Evolutionary conservation across 148 eudicot species (phyloP).

Genomic region (Polygonum aviculare): DNA sequence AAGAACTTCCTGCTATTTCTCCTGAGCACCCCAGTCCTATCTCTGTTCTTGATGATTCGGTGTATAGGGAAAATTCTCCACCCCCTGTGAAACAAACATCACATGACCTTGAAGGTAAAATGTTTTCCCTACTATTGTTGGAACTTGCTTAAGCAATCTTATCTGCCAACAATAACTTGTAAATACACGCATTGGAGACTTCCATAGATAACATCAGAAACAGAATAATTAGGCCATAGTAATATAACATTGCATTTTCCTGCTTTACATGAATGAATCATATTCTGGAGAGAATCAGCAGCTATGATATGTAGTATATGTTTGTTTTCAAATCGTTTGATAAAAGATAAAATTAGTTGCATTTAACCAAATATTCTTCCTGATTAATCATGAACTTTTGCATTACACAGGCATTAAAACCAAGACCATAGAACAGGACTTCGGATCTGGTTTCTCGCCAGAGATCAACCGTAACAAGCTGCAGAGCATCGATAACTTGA

Average conservation of each 20-base stretch:
- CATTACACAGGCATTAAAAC: slow-evolving; percentile 20
- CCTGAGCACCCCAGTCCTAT: slow-evolving; percentile 80
- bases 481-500: slow-evolving; percentile 65
- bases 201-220: background rate
- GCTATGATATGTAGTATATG: background rate
- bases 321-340: background rate
- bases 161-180: background rate
- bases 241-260: too few species aligned
- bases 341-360: background rate
- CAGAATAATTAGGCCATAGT: too few species aligned
- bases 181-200: background rate
- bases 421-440: slow-evolving; percentile 18
- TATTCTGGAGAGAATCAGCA: too few species aligned
- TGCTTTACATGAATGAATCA: too few species aligned
- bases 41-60: slow-evolving; percentile 65
- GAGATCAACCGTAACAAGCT: slow-evolving; percentile 60
- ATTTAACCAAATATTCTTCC: background rate
- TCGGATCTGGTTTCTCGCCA: slow-evolving; percentile 22
- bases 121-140: background rate
- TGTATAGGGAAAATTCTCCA: slow-evolving; percentile 45
- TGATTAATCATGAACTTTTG: background rate
- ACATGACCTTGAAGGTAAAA: slow-evolving; percentile 46
- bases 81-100: slow-evolving; percentile 53
- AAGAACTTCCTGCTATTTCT: slow-evolving; percentile 25
- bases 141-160: background rate